Conservation (phyloP, 306 rosid genomes). For the peach (Prunus persica) region Prunus_persica_NCBIv2 NC_034009.1:44650501-44651000, state of each 20-base stretch:
- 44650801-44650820: background rate
- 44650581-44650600: background rate
- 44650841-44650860: background rate
- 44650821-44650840: background rate
- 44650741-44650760: background rate
- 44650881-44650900: background rate
- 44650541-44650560: background rate
- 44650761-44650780: background rate
- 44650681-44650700: slow-evolving; percentile 1
- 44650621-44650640: background rate
- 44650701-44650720: background rate
- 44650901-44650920: background rate
- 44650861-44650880: background rate
- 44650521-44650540: background rate
- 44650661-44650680: background rate
- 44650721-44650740: background rate
- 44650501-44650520: background rate
- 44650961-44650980: background rate
- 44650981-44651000: background rate
- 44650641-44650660: background rate
- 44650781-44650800: too few species aligned
- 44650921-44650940: background rate
- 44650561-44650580: background rate
- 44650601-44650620: background rate
- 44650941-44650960: background rate